Evolutionary conservation across 176 grass and related monocot species (phyloP), one percentile per base, ranked within the genome.

Genomic region (Aegilops tauschii): DNA sequence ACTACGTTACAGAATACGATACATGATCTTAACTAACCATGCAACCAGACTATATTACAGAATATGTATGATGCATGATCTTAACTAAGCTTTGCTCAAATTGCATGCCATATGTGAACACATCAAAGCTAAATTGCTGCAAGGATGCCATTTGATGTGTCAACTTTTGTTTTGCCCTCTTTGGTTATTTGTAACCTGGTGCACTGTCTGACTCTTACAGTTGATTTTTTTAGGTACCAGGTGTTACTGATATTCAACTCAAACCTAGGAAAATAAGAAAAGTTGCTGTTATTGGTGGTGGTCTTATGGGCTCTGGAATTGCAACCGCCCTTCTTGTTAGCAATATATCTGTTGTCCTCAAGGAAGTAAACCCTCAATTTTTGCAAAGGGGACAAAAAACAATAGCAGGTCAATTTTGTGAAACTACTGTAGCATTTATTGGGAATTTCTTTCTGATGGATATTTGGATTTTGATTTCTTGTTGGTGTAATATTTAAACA

Each of bases 291-390:
- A 98, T 98, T 81, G 96, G 96, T 85, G 93, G 96, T 69, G 96
- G 96, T 82, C 84, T 98, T 76, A 98, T 98, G 96, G 96, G 96
- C 66, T 98, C 96, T 84, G 96, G 96, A 87, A 98, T 98, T 87
- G 93, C 96, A 83, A 98, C 96, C 44, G 81, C 91, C n/a, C 90
- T 94, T 85, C 92, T 98, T 87, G 85, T 95, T 74, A 84, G 89
- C 65, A 90, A 93, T 81, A 89, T 91, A 14, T 82, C 87, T 92
- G 93, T 98, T 72, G 79, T 98, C 65, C 90, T 98, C 31, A 98
- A 98, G 90, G 96, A 98, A 93, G 90, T 95, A 69, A 83, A 98
- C 42, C 35, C 93, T 63, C 87, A 90, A 13, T 89, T 93, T 86
- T 88, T 98, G 14, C 77, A 98, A 91, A 95, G 86, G 70, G 96